Evolutionary conservation across 768 basidiomycete species (phyloP), one percentile per base, ranked within the genome.

Genomic region (Suillus subaureus): DNA sequence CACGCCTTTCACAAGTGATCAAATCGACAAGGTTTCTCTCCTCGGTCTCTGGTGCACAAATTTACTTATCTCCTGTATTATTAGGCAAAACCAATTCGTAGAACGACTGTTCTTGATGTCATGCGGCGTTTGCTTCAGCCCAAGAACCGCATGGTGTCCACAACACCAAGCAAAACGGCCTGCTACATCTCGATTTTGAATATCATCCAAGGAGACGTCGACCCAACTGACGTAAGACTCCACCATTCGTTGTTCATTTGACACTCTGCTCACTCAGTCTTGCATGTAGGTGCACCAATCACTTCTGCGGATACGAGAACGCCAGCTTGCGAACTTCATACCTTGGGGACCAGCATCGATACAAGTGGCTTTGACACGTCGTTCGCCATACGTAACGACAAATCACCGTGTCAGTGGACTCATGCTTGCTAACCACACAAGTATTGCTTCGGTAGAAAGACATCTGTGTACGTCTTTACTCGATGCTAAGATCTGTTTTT

Each of bases 341-440:
- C 97, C 97, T 7, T 99, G 97, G 97, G 97, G 97, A 15, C 97
- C 97, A 0, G 96, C 96, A 6, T 96, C 95, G 42, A 97, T 97
- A 71, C 97, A 99, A 78, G 97, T 99, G 8, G 97, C 97, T 6
- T 80, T 98, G 66, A 97, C 96, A 2, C 89, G 93, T 65, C 89
- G 87, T 71, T 96, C 94, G 18, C 96, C 95, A 7, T 97, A 97
- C 73, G 81, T 97, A 62, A 83, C 88, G 6, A 89, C 92, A 45
- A 92, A 90, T 71, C 96, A 99, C 77, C 91, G 96, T 15, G 96
- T 99, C 64, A 98, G 96, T 75, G 97, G 97, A 0, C 83, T 99
- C 61, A 99, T 99, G 97, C 86, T 99, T 60, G 97, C 96, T 12
- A 99, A 99, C 72, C 97, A 99, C 76, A 99, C 97, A n/a, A 96